Conservation (phyloP, 345 rosid species). For the Anacardium occidentale region DNA sequence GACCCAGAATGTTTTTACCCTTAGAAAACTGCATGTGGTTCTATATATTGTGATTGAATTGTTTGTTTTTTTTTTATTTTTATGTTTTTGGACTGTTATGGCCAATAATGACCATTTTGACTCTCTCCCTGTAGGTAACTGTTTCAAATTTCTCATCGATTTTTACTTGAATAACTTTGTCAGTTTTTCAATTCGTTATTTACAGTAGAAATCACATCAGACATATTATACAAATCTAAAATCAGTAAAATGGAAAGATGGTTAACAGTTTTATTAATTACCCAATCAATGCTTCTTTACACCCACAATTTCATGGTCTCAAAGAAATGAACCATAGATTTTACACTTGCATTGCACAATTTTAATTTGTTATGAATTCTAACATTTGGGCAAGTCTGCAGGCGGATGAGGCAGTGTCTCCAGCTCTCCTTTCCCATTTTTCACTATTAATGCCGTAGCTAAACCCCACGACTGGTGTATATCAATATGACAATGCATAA, state of each 20-base stretch:
- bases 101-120: no score
- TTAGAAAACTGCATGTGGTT: neutral
- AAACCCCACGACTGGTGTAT: constrained; percentile 84
- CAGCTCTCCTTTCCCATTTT: constrained; percentile 53
- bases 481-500: constrained; percentile 83
- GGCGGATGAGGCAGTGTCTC: constrained; percentile 81
- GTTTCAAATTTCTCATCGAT: no score
- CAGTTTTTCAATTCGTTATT: neutral
- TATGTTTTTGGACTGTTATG: no score
- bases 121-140: no score
- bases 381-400: constrained; percentile 71
- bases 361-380: constrained; percentile 24
- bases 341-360: constrained; percentile 27
- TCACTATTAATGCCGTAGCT: constrained; percentile 65
- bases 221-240: neutral
- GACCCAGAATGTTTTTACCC: neutral
- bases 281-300: constrained; percentile 19
- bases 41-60: neutral
- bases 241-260: constrained; percentile 7
- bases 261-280: constrained; percentile 26
- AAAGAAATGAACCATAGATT: constrained; percentile 18
- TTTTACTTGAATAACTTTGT: neutral
- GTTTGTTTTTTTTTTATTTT: no score
- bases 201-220: neutral
- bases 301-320: constrained; percentile 23